Base-by-base conservation (phyloP, 1,284 basidiomycete genomes). In the Moniliophthora roreri region DNA sequence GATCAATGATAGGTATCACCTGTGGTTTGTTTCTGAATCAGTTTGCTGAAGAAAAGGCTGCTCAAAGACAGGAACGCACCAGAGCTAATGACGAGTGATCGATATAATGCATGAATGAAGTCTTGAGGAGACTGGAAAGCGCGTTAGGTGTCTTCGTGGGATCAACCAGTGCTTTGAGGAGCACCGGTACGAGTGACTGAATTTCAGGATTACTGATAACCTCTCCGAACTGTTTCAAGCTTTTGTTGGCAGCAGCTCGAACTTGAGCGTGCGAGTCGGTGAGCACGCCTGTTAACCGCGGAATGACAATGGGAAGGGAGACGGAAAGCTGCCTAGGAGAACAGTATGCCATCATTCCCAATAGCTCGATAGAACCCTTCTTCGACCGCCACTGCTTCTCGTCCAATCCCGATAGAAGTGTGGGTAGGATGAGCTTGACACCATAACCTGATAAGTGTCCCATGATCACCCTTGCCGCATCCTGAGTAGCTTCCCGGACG, bases 341-440 rank as follows among this genome's bases (percentile, higher is more conserved):
- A 71, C 96, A 97, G 71, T 96, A 99, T 0, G 97, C 97, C 95
- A 99, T 99, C 76, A 95, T 91, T 35, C 97, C 97, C 52, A 99
- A 78, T n/a, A 99, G 74, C 69, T 99, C 97, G 60, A 99, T 98
- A 2, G 95, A 96, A 1, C 82, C 97, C 75, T 98, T 98, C 78
- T 99, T 99, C 1, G 95, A 94, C 24, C 96, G 82, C 97, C 97
- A 99, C 69, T 99, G 97, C 69, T 98, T 98, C 69, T 99, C 97
- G 61, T 98, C 95, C 45, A 99, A 77, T 34, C 95, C 96, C 34
- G 87, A 88, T 4, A 99, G 79, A 7, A 99, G 72, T 1, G 91
- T 89, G 0, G 97, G 97, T 5, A 99, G 75, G 57, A 99, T 95
- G 50, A 95, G 82, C 74, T 99, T 99, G 68, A 99, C 90, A 42